phyloP scores from a whole-genome alignment of 495 filamentous ascomycete genomes.

The Aspergillus kassunensis region DNA sequence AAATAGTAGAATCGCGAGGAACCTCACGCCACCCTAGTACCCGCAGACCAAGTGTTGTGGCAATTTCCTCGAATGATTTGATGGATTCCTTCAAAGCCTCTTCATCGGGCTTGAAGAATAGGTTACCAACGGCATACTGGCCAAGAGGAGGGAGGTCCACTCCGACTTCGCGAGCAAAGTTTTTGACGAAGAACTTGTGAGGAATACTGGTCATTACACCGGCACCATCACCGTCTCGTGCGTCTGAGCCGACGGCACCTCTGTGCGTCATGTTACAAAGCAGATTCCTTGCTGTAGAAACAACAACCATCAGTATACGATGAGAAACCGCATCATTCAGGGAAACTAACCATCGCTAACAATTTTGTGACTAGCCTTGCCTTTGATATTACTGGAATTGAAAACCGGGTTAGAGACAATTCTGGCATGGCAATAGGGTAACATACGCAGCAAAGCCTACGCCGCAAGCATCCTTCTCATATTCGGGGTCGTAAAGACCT shows the following conservation, averaged over 20 bases:
- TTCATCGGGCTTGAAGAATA: conserved; percentile 97
- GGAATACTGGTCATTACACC: conserved; percentile 99
- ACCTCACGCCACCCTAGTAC: conserved; percentile 97
- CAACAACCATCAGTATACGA: not conserved
- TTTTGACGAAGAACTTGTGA: conserved; percentile 98
- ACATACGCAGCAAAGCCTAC: conserved; percentile 98
- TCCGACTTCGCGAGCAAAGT: conserved; percentile 86
- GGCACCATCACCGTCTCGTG: conserved; percentile 94
- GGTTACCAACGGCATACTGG: conserved; percentile 95
- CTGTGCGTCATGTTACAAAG: conserved; percentile 99
- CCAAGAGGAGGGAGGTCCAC: conserved; percentile 82
- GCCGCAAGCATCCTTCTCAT: conserved; percentile 99
- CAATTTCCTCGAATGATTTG: conserved; percentile 85
- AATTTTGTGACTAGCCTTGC: conserved; percentile 96
- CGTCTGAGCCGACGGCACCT: conserved; percentile 96
- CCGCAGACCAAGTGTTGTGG: conserved; percentile 78
- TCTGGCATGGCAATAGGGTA: not conserved
- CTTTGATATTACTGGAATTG: conserved; percentile 82
- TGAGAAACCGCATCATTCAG: not conserved
- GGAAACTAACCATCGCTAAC: conserved; percentile 82
- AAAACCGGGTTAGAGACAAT: conserved; percentile 10
- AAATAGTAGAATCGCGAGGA: conserved; percentile 84
- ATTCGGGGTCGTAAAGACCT: conserved; percentile 93
- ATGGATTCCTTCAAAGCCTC: conserved; percentile 86
- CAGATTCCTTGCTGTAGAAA: conserved; percentile 70